A percentile compares a stretch with the other conserved stretches of the same genome.
phyloP scores from a whole-genome alignment of 2,329 filamentous ascomycete genomes.

The Gnomoniopsis sp. region DNA sequence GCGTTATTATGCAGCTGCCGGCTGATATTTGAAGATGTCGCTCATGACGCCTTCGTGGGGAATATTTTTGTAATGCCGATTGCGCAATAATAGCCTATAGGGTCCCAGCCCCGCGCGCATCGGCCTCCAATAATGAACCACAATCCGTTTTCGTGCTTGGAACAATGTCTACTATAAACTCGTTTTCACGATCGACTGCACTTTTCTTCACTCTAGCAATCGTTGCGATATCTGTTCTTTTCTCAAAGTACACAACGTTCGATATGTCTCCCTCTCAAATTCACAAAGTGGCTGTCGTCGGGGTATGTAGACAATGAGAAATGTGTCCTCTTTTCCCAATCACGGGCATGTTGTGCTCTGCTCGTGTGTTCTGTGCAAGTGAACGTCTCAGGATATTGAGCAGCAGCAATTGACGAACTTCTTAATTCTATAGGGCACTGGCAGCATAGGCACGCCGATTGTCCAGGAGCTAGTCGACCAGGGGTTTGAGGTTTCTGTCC shows the following conservation, averaged over 20 bases:
- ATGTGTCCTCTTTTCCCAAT: neutral
- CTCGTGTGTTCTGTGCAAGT: neutral
- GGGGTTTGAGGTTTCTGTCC: slow-evolving; percentile 47
- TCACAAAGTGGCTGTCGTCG: slow-evolving; percentile 32
- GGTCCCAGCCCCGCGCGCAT: too few relatives aligned
- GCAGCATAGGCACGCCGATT: slow-evolving; percentile 29
- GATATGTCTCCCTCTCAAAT: slow-evolving; percentile 20
- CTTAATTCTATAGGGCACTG: slow-evolving; percentile 26
- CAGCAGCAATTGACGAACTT: neutral
- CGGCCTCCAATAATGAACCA: too few relatives aligned
- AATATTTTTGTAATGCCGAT: too few relatives aligned
- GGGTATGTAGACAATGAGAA: slow-evolving; percentile 25
- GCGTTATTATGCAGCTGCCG: too few relatives aligned
- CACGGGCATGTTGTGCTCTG: neutral
- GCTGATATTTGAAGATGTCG: too few relatives aligned
- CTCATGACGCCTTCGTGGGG: too few relatives aligned
- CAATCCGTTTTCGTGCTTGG: too few relatives aligned
- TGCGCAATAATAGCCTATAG: too few relatives aligned
- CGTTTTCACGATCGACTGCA: neutral
- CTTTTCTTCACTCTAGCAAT: neutral
- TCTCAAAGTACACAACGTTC: neutral
- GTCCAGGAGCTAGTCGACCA: slow-evolving; percentile 28
- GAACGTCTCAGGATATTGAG: neutral
- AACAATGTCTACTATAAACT: too few relatives aligned
- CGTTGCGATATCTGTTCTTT: neutral